phyloP scores from a whole-genome alignment of 2,329 filamentous ascomycete genomes.

The Aureobasidium lini region DNA sequence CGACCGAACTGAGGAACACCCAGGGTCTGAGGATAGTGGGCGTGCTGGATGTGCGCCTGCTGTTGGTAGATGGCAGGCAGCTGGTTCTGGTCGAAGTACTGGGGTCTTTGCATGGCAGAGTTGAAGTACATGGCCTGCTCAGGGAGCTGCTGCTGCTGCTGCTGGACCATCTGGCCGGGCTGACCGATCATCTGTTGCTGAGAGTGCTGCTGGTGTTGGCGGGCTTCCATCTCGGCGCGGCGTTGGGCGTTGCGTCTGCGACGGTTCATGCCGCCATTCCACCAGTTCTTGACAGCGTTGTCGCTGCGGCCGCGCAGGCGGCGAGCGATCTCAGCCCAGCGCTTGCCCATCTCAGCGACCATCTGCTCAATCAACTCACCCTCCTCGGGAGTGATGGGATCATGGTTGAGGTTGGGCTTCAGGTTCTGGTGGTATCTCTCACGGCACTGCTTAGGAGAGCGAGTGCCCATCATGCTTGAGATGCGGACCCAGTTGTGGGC shows the following conservation, averaged over 20 bases:
- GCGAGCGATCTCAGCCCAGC: conserved; percentile 89
- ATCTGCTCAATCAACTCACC: conserved; percentile 66
- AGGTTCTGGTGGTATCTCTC: conserved; percentile 93
- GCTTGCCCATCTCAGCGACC: conserved; percentile 71
- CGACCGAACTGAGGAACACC: conserved; percentile 25
- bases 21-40: conserved; percentile 25
- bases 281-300: conserved; percentile 97
- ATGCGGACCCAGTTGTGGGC: conserved; percentile 88
- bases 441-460: conserved; percentile 89
- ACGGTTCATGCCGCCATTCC: conserved; percentile 88
- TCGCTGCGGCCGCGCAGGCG: conserved; percentile 77
- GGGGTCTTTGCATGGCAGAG: conserved; percentile 15
- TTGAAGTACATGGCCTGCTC: conserved; percentile 18
- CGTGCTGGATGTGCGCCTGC: conserved; percentile 15
- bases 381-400: conserved; percentile 72
- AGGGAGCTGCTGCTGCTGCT: conserved; percentile 16
- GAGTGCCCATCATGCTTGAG: conserved; percentile 63
- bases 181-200: conserved; percentile 19
- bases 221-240: conserved; percentile 27
- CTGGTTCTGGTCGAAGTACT: conserved; percentile 18
- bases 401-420: conserved; percentile 70
- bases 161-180: conserved; percentile 20
- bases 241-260: conserved; percentile 40
- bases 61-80: conserved; percentile 18
- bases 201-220: conserved; percentile 17